These are phyloP conservation scores for Claviceps capensis DNA, from an alignment of 2,329 filamentous ascomycete genomes.

Conservation along the genomic window DNA sequence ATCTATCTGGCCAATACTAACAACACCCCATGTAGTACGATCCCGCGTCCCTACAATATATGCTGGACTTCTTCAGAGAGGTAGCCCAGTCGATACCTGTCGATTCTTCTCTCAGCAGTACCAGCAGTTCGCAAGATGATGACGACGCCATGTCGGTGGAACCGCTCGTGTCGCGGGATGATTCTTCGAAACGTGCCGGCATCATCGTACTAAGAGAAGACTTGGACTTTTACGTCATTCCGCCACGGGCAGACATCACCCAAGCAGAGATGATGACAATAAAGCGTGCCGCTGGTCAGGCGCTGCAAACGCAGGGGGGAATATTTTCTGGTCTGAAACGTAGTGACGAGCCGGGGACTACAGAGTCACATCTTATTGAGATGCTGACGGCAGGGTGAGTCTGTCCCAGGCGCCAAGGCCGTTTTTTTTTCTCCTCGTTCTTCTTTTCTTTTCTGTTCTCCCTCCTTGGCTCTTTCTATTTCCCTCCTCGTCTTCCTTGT, in stretches of 20 bases:
- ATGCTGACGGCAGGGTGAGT: constrained; percentile 96
- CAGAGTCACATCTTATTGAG: constrained; percentile 95
- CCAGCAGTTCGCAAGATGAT: constrained; percentile 49
- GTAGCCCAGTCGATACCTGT: constrained; percentile 92
- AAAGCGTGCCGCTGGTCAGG: constrained; percentile 79
- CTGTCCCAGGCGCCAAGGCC: background rate
- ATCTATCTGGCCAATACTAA: background rate
- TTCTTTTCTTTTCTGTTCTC: background rate
- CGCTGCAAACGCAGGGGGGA: constrained; percentile 77
- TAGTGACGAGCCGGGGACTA: constrained; percentile 91
- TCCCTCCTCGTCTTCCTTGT: background rate
- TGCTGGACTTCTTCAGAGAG: constrained; percentile 95
- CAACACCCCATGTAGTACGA: constrained; percentile 57
- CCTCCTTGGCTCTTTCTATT: background rate
- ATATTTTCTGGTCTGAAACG: constrained; percentile 93
- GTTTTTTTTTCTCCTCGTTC: background rate
- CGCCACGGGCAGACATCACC: constrained; percentile 69
- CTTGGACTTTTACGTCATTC: constrained; percentile 94
- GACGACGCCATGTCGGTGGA: constrained; percentile 54
- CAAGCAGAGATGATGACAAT: constrained; percentile 90
- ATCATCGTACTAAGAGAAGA: constrained; percentile 96
- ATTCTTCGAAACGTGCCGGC: constrained; percentile 78
- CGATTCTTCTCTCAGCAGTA: constrained; percentile 52
- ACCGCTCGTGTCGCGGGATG: constrained; percentile 54
- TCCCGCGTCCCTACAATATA: constrained; percentile 89